phyloP scores from a whole-genome alignment of 495 filamentous ascomycete genomes.

The Pseudevernia furfuracea region DNA sequence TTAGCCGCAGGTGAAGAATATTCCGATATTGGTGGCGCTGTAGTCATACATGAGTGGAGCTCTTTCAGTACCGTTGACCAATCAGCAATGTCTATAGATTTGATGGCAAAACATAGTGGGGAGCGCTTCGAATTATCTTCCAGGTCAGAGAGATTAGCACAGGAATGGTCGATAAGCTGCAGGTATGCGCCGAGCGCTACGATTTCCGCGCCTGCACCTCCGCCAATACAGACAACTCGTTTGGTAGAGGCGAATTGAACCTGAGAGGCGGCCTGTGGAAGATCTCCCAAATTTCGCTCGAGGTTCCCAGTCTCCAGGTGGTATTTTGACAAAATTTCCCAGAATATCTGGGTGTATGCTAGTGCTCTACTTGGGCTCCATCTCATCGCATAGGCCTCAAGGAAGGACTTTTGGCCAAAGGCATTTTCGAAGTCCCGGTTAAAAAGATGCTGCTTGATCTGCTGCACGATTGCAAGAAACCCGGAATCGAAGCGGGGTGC shows the following conservation, averaged over 20 bases:
- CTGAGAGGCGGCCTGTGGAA: neutral
- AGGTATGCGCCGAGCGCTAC: constrained; percentile 56
- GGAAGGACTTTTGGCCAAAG: constrained; percentile 59
- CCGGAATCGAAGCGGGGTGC: constrained; percentile 30
- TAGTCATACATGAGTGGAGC: constrained; percentile 43
- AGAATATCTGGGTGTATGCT: constrained; percentile 51
- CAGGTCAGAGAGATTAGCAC: neutral
- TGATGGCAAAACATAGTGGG: constrained; percentile 40
- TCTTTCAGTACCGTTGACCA: constrained; percentile 57
- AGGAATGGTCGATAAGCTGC: constrained; percentile 9
- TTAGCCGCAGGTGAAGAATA: constrained; percentile 47
- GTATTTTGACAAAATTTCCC: neutral
- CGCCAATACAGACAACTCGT: constrained; percentile 65
- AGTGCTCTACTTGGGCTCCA: constrained; percentile 81
- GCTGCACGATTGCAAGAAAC: constrained; percentile 55
- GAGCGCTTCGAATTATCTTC: neutral
- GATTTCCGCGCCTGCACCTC: constrained; percentile 78
- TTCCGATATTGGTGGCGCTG: constrained; percentile 36
- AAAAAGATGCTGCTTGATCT: constrained; percentile 75
- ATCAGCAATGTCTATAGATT: constrained; percentile 68
- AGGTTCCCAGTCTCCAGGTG: neutral
- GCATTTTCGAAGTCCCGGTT: constrained; percentile 74
- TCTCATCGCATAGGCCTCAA: constrained; percentile 74
- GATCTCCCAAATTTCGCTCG: neutral
- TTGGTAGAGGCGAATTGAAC: constrained; percentile 1